phyloP scores from a whole-genome alignment of 2,329 filamentous ascomycete species.

The Paecilomyces dactylethromorphus region DNA sequence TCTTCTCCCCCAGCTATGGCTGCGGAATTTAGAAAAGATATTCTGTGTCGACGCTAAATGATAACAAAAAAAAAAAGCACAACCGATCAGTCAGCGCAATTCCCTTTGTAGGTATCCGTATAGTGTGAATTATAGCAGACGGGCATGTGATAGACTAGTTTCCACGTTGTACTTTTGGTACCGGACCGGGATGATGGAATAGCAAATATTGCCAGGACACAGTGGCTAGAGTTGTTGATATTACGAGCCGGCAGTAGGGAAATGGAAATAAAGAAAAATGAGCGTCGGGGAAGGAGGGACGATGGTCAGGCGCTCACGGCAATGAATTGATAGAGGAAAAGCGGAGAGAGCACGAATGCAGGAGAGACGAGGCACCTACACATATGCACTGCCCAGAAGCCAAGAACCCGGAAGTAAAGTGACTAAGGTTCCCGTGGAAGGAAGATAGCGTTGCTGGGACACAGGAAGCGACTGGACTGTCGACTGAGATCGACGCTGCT shows the following conservation, averaged over 20 bases:
- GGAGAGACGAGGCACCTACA: not conserved
- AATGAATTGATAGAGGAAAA: not conserved
- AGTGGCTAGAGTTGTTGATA: not conserved
- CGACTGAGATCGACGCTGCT: not conserved
- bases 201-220: not conserved
- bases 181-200: not conserved
- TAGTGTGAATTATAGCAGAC: not conserved
- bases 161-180: not conserved
- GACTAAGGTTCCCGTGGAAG: not conserved
- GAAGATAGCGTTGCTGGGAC: not conserved
- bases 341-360: not conserved
- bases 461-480: not conserved
- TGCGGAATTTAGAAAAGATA: slow-evolving; percentile 23
- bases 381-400: not conserved
- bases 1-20: slow-evolving; percentile 19
- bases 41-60: slow-evolving; percentile 16
- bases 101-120: not conserved
- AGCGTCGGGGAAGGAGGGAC: not conserved
- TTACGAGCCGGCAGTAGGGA: not conserved
- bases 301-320: not conserved
- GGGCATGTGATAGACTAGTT: not conserved
- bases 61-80: not conserved
- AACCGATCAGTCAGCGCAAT: slow-evolving; percentile 2
- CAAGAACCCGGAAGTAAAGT: not conserved
- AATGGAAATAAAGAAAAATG: not conserved